These are phyloP conservation scores for Alternaria alternata DNA, from an alignment of 2,329 filamentous ascomycete species.

Conservation along the genomic window DNA sequence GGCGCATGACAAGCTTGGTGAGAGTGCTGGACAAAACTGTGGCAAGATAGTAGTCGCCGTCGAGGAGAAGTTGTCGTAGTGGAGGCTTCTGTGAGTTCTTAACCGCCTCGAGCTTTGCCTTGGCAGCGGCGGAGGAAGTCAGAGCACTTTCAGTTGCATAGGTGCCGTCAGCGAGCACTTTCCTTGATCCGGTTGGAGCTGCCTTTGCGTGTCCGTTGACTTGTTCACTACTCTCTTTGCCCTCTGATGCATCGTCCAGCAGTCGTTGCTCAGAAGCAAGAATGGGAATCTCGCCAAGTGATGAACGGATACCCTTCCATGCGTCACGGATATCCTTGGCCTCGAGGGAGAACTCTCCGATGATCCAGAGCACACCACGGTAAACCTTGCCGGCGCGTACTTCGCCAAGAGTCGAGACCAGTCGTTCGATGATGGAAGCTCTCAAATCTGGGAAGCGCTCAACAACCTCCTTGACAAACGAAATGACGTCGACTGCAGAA, in stretches of 20 bases:
- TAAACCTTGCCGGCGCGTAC: slow-evolving; percentile 98
- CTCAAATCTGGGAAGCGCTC: slow-evolving; percentile 95
- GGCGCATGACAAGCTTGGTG: slow-evolving; percentile 97
- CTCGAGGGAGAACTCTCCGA: slow-evolving; percentile 95
- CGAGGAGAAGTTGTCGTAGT: slow-evolving; percentile 86
- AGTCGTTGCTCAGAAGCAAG: slow-evolving; percentile 92
- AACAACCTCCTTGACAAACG: slow-evolving; percentile 98
- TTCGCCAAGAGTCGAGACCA: slow-evolving; percentile 90
- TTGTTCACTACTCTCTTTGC: slow-evolving; percentile 70
- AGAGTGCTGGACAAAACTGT: slow-evolving; percentile 95
- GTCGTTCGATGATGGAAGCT: slow-evolving; percentile 82
- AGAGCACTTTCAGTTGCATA: slow-evolving; percentile 97
- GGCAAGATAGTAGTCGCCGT: slow-evolving; percentile 95
- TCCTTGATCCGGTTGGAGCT: slow-evolving; percentile 83
- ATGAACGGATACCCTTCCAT: slow-evolving; percentile 94
- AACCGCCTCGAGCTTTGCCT: slow-evolving; percentile 92
- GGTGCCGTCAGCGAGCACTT: slow-evolving; percentile 93
- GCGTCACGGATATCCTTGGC: slow-evolving; percentile 94
- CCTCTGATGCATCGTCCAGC: slow-evolving; percentile 76
- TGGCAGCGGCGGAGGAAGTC: slow-evolving; percentile 88
- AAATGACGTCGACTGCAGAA: slow-evolving; percentile 96
- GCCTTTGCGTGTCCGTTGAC: slow-evolving; percentile 83
- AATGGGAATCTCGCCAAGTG: slow-evolving; percentile 95
- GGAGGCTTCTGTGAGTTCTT: slow-evolving; percentile 97
- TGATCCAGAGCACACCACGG: slow-evolving; percentile 94